A percentile compares a stretch with the other conserved stretches of the same genome.
Evolutionary conservation across 1,139 yeast species (phyloP).

Genomic region (Blastobotrys buckinghamii): DNA sequence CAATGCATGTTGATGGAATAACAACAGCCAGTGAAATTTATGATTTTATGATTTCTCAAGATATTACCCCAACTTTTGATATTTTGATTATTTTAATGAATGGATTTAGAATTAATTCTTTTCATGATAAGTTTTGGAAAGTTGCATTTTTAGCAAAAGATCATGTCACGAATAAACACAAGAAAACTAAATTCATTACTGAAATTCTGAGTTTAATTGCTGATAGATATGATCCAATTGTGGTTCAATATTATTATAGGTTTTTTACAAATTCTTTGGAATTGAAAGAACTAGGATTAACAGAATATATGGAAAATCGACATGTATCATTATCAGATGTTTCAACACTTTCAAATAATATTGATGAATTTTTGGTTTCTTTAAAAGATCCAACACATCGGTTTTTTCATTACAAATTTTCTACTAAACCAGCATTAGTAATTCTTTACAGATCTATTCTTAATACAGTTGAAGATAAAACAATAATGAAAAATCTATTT

Average conservation of each 20-base stretch:
- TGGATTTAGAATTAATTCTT: slow-evolving; percentile 23
- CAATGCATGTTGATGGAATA: slow-evolving; percentile 24
- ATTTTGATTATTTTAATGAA: slow-evolving; percentile 19
- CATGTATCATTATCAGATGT: too few relatives aligned
- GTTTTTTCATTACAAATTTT: too few relatives aligned
- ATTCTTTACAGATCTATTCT: slow-evolving; percentile 25
- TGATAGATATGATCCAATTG: slow-evolving; percentile 19
- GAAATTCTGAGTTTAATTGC: slow-evolving; percentile 21
- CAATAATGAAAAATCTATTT: slow-evolving; percentile 20
- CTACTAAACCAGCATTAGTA: too few relatives aligned
- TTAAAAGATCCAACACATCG: too few relatives aligned
- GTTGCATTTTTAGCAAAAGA: slow-evolving; percentile 15
- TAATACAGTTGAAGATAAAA: slow-evolving; percentile 18
- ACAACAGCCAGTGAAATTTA: slow-evolving; percentile 21
- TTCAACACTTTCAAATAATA: too few relatives aligned
- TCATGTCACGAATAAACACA: slow-evolving; percentile 12
- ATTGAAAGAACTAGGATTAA: too few relatives aligned
- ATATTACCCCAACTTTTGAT: slow-evolving; percentile 14
- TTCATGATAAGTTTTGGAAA: slow-evolving; percentile 24
- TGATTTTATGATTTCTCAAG: slow-evolving; percentile 18
- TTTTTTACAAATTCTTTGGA: too few relatives aligned
- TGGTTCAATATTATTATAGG: slow-evolving; percentile 14
- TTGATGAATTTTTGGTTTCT: background rate
- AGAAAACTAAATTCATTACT: background rate
- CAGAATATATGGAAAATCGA: too few relatives aligned